Conservation (phyloP, 78 protist genomes). For the Tieghemostelium lacteum region DNA sequence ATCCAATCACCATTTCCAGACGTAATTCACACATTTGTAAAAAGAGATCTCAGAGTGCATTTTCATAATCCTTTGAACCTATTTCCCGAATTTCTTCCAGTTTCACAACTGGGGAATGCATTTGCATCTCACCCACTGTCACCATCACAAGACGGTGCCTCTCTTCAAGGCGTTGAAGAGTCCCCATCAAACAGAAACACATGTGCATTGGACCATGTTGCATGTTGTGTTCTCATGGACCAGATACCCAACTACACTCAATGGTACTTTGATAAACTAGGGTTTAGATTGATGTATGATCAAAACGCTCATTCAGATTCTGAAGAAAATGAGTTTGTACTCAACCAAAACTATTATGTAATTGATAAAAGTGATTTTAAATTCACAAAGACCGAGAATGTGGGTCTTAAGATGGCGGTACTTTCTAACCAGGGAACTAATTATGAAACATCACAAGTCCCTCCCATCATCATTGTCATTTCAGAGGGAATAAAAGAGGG, state of each 20-base stretch:
- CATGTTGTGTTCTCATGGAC: slow-evolving; percentile 45
- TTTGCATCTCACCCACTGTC: no score
- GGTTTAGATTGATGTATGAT: slow-evolving; percentile 6
- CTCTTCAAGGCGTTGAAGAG: no score
- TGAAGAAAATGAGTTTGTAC: slow-evolving; percentile 11
- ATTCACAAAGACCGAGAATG: slow-evolving; percentile 26
- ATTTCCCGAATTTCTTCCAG: slow-evolving; percentile 23
- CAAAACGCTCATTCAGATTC: background rate
- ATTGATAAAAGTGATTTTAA: slow-evolving; percentile 33
- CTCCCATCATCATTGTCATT: slow-evolving; percentile 57
- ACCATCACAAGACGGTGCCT: no score
- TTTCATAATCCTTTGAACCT: background rate
- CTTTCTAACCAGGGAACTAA: slow-evolving; percentile 41
- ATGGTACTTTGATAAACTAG: slow-evolving; percentile 43
- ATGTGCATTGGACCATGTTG: slow-evolving; percentile 61
- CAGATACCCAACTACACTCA: slow-evolving; percentile 2
- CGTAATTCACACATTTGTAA: slow-evolving; percentile 29
- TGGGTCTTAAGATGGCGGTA: slow-evolving; percentile 66
- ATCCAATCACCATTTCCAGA: slow-evolving; percentile 64
- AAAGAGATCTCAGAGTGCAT: background rate
- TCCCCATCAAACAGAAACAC: no score
- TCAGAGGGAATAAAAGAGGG: slow-evolving; percentile 52
- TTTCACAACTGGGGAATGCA: background rate
- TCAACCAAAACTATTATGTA: slow-evolving; percentile 21
- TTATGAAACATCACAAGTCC: background rate